Evolutionary conservation across 2,329 filamentous ascomycete genomes (phyloP), one percentile per base, ranked within the genome.

Genomic region (Emmonsiellopsis sp.): DNA sequence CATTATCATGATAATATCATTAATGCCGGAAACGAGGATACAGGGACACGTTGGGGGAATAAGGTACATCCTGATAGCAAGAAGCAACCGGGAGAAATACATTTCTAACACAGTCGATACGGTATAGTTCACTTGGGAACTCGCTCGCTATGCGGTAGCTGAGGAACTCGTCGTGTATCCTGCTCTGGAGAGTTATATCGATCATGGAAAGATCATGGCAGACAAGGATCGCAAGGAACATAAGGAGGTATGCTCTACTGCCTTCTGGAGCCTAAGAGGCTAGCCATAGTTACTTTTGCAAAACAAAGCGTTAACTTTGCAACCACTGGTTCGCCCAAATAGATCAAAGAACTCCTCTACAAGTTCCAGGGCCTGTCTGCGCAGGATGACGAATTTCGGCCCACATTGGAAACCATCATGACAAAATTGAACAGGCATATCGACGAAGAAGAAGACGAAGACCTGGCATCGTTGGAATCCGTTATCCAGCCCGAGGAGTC

Each of bases 141-240:
- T 80, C 0, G 73, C 76, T 30, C 73, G 77, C 8, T 76, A 80
- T 60, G 70, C 74, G 0, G 69, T 79, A 50, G 75, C 72, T 7
- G 76, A 80, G 55, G 78, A 80, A 57, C 61, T 79, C 51, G 67
- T 82, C 8, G 67, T 82, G 0, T 81, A 81, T 55, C 79, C 79
- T 0, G 77, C 75, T 1, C 67, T 82, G 15, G 76, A 80, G 59
- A 73, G 75, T 54, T 63, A 77, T 52, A 57, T 81, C 15, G 64
- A 69, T 1, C 62, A 67, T 1, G 77, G 78, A 45, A 67, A 70
- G 35, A 57, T 63, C 1, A 63, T 77, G 57, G 75, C 76, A 0
- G 72, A 77, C 11, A 71, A 58, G 41, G 55, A 61, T 44, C 48
- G 57, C 10, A 40, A 50, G 16, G 52, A 61, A 42, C 57, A 59